Base-by-base conservation (phyloP, 176 grass and related monocot genomes). In the Avena atlantica region DNA sequence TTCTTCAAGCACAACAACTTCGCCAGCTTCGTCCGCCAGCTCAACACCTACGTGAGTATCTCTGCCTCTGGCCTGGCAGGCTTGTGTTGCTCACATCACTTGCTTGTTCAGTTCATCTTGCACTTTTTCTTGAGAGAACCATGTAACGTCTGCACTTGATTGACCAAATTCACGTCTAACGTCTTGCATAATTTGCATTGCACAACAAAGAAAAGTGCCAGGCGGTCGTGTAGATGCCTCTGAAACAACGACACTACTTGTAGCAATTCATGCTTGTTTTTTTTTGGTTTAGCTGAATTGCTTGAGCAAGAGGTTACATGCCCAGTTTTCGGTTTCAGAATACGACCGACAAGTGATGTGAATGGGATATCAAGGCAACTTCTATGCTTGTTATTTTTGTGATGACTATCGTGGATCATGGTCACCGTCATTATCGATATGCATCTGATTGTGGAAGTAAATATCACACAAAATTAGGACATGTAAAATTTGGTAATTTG, bases 1-100 rank as follows among this genome's bases (percentile, higher is more conserved):
- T 90, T 93, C 80, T 97, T 95, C 87, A 97, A 97, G 93, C 93
- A 97, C 87, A 92, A 73, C 89, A 97, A 97, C 88, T 97, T 97
- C 89, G 91, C 95, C 87, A 94, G 92, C 85, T 97, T 97, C 85
- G 84, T 97, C 50, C 83, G 95, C 16, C 91, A 95, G 85, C 87
- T 95, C 87, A 92, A 95, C 86, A 95, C 93, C 61, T 92, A 95
- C 63, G 92, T 92, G 88, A 95, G 89, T 91, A 4, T 60, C 12
- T 53, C 40, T 63, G 16, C 55, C 8, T 4, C 55, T 57, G 55
- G 55, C 55, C 55, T 57, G 17, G 7, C 55, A 20, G 17, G 7
- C 12, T 69, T 15, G 20, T 58, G 81, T 44, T 8, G 6, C 40
- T 42, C 40, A 10, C 47, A 42, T 20, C 79, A 37, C 48, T 29